Base-by-base conservation (phyloP, 2,329 filamentous ascomycete species). In the Sarocladium strictum region DNA sequence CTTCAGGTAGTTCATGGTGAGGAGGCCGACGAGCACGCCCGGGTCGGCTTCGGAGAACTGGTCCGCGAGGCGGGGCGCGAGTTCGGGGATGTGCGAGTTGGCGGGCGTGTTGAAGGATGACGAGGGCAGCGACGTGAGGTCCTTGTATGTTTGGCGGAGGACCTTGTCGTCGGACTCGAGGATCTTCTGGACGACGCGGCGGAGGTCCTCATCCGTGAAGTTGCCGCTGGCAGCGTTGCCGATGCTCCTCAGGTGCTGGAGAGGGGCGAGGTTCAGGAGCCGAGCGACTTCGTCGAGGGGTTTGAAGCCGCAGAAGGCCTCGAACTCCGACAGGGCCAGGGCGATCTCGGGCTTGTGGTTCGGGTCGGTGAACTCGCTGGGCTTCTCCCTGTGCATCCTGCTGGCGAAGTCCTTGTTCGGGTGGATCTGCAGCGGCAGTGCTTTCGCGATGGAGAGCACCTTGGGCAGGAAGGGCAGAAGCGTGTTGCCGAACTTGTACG, bases 311-410 rank as follows among this genome's bases (percentile, higher is more conserved):
- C 83, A 85, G 61, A 92, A 91, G 0, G 87, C 83, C 66, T 91
- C 87, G 61, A 92, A 91, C 21, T 83, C 79, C 11, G 27, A 35
- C 1, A 91, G 70, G 0, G 87, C 87, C 1, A 92, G 73, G 1
- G 87, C 87, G 53, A 92, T 91, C 64, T 92, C 87, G 1, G 88
- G 87, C 69, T 91, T 91, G 73, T 91, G 87, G 66, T 91, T 91
- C 2, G 79, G 72, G 59, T 92, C 87, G 1, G 80, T 81, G 66
- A 87, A 91, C 55, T 82, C 78, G 2, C 81, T 68, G 0, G 87
- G 86, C 54, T 89, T 76, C 59, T 81, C 66, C 54, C 77, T 65
- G 69, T 90, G 85, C 2, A 90, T 76, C 61, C 83, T 76, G 9
- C 76, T 69, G 0, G 87, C 80, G 1, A 90, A 76, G 0, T 79